phyloP scores from a whole-genome alignment of 768 basidiomycete genomes.

The Glaciozyma martinii region DNA sequence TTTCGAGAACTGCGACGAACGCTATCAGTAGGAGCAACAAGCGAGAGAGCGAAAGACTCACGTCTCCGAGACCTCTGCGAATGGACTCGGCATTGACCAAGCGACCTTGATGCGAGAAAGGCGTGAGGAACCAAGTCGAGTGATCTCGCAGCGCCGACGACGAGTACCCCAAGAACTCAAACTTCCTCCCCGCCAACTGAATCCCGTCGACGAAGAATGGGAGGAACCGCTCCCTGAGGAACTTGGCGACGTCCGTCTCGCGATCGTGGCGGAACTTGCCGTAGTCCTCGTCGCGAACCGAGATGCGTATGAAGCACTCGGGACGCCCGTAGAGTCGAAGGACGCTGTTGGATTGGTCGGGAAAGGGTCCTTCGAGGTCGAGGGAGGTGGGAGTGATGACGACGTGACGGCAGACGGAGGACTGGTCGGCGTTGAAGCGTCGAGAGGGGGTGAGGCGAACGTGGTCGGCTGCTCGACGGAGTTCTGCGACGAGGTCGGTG shows the following conservation, averaged over 20 bases:
- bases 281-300: constrained; percentile 74
- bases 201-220: constrained; percentile 51
- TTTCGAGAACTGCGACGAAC: constrained; percentile 55
- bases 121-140: constrained; percentile 48
- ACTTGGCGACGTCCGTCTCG: constrained; percentile 52
- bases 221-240: constrained; percentile 55
- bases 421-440: constrained; percentile 33
- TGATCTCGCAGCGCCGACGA: constrained; percentile 18
- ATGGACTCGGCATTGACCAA: constrained; percentile 53
- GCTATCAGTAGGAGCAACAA: too few species aligned
- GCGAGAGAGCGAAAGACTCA: too few species aligned
- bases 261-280: constrained; percentile 64
- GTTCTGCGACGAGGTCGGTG: background rate
- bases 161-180: constrained; percentile 22
- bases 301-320: constrained; percentile 69
- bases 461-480: background rate
- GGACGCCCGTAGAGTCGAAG: constrained; percentile 54
- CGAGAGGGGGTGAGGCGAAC: background rate
- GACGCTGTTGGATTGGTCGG: constrained; percentile 68
- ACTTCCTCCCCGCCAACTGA: constrained; percentile 26
- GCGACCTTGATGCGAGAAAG: constrained; percentile 47
- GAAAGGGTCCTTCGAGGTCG: constrained; percentile 17
- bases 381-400: constrained; percentile 58
- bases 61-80: constrained; percentile 59
- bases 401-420: constrained; percentile 67